Conservation (phyloP, 768 basidiomycete genomes). For the Paxillus involutus region DNA sequence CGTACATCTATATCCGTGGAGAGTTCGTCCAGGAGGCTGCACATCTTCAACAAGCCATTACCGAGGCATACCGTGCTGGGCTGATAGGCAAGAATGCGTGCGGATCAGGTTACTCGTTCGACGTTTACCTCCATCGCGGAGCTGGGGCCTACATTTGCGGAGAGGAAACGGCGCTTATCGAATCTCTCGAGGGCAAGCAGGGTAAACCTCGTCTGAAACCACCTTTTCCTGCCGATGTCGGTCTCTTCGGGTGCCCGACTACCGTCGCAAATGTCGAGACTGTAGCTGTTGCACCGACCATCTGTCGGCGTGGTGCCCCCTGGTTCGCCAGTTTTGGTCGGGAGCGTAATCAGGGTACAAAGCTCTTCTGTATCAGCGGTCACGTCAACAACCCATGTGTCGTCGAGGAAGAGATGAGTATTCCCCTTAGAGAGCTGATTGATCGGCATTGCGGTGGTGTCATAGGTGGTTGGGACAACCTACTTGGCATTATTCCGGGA, state of each 20-base stretch:
- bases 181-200: conserved; percentile 96
- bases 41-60: conserved; percentile 93
- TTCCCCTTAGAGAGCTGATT: conserved; percentile 87
- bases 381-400: conserved; percentile 99
- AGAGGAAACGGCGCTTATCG: conserved; percentile 97
- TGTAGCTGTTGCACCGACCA: conserved; percentile 95
- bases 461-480: conserved; percentile 92
- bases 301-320: conserved; percentile 80
- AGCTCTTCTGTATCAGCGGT: conserved; percentile 93
- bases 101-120: conserved; percentile 91
- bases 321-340: conserved; percentile 96
- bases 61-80: conserved; percentile 90
- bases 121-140: conserved; percentile 97
- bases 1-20: conserved; percentile 99
- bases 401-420: conserved; percentile 99
- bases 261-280: conserved; percentile 99
- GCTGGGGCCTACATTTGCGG: conserved; percentile 99
- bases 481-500: conserved; percentile 95
- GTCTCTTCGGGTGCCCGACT: conserved; percentile 94
- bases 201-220: conserved; percentile 98
- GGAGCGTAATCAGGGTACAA: conserved; percentile 93
- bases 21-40: conserved; percentile 96
- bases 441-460: conserved; percentile 98
- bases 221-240: conserved; percentile 98
- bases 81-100: conserved; percentile 90